Evolutionary conservation across 139 green algal species (phyloP).

Genomic region (Micromonas pusilla): DNA sequence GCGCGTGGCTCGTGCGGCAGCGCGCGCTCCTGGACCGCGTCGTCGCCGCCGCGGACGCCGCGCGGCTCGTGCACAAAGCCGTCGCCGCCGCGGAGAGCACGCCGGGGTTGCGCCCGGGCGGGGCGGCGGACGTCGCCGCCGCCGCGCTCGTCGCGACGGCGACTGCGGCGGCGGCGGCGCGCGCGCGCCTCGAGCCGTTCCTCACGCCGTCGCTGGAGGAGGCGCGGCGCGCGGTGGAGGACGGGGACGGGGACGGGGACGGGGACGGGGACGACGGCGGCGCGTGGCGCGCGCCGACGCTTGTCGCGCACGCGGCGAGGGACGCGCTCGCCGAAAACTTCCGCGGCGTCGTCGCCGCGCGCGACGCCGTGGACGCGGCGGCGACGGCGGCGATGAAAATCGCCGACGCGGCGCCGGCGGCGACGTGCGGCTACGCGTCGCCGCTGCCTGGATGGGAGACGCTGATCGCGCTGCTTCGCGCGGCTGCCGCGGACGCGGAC

Average conservation of each 20-base stretch:
- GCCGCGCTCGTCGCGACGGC: not conserved
- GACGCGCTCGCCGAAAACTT: not conserved
- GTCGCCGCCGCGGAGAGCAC: constrained; percentile 24
- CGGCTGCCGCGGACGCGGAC: not conserved
- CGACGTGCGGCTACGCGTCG: not conserved
- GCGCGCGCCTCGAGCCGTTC: not conserved
- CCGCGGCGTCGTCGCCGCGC: not conserved
- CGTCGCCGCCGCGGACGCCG: constrained; percentile 32
- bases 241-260: not conserved
- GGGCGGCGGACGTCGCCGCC: not conserved
- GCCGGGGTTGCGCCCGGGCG: not conserved
- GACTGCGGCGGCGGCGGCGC: not conserved
- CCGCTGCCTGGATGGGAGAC: not conserved
- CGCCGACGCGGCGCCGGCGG: not conserved
- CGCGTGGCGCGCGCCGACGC: no score
- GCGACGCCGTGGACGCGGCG: not conserved
- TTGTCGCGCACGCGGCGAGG: no score
- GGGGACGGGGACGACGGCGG: not conserved
- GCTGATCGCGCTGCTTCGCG: not conserved
- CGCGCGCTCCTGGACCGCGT: constrained; percentile 33
- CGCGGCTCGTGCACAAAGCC: constrained; percentile 39
- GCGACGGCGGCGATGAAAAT: not conserved
- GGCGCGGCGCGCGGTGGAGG: not conserved
- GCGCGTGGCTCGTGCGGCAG: not conserved
- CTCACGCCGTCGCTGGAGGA: not conserved